Base-by-base conservation (phyloP, 2,329 filamentous ascomycete species). In the Colletotrichum sp. region DNA sequence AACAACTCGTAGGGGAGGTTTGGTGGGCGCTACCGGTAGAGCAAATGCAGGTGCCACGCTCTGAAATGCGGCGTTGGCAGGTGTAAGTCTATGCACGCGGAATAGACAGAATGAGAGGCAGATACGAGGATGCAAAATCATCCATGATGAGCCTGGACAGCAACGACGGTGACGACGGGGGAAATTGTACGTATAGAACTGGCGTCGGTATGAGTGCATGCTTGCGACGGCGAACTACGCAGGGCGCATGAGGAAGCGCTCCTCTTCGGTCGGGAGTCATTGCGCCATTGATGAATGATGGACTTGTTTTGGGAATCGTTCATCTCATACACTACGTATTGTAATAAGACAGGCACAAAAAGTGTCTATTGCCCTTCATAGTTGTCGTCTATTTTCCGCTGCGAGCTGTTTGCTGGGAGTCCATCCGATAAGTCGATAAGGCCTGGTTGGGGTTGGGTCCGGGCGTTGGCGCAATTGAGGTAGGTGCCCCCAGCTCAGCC, bases 1-100 rank as follows among this genome's bases (percentile, higher is more conserved):
- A 90, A 88, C 86, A 92, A 87, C 86, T 86, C 87, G 60, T 86
- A 82, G 52, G 32, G 34, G 24, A 32, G 48, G 36, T 36, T 52
- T 26, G 15, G 34, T 21, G 61, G 34, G 15, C 9, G 61, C 34
- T 64, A 26, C 21, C 36, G 15, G 32, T 24, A 26, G n/a, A 64
- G 61, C 16, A 38, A 38, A 64, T 13, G 21, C 36, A 21, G 61
- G 32, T 28, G 61, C 65, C 38, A 36, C 38, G 63, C 55, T 15
- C 36, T 12, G 21, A 18, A n/a, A 48, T 24, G 52, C 30, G 38
- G 18, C 52, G 63, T 38, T 24, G 36, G 30, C n/a, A 63, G 61
- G 55, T 72, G 58, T 68, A 72, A 72, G 73, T 75, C 73, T 68
- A 65, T 32, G 70, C 70, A 73, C 57, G 73, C 55, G 64, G 24